Evolutionary conservation across 2,329 filamentous ascomycete species (phyloP).

Genomic region (Penicillium sp.): DNA sequence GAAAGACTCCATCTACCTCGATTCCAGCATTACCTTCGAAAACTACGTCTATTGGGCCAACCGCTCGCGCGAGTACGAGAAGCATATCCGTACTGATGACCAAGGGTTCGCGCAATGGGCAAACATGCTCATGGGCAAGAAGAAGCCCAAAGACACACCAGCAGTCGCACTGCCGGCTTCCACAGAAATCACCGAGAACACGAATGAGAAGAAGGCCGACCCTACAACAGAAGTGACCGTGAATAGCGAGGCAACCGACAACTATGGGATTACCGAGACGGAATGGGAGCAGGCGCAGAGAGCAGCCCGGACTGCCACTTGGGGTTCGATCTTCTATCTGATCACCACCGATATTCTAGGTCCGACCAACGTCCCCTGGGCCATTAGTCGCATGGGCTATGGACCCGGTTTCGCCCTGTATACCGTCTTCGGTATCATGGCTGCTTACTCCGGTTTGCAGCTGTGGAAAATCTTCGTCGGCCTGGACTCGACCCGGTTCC

Average conservation of each 20-base stretch:
- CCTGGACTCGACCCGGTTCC: conserved; percentile 47
- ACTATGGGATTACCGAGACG: conserved; percentile 30
- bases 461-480: conserved; percentile 46
- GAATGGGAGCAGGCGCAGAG: conserved; percentile 49
- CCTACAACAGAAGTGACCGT: background rate
- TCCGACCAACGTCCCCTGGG: conserved; percentile 36
- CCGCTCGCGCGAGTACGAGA: conserved; percentile 33
- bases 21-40: conserved; percentile 32
- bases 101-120: conserved; percentile 5
- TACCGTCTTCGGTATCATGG: conserved; percentile 43
- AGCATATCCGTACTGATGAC: conserved; percentile 14
- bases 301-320: conserved; percentile 44
- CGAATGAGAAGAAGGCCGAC: background rate
- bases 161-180: background rate
- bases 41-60: conserved; percentile 36
- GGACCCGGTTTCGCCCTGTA: conserved; percentile 46
- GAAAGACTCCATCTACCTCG: conserved; percentile 12
- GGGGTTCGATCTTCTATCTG: conserved; percentile 47
- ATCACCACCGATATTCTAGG: conserved; percentile 49
- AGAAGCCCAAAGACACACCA: conserved; percentile 1
- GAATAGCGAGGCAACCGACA: conserved; percentile 2
- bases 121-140: background rate
- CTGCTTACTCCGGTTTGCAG: conserved; percentile 44
- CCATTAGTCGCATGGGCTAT: conserved; percentile 37
- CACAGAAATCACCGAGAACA: background rate